Conservation (phyloP, 306 rosid species). For the Crataegus laevigata region DNA sequence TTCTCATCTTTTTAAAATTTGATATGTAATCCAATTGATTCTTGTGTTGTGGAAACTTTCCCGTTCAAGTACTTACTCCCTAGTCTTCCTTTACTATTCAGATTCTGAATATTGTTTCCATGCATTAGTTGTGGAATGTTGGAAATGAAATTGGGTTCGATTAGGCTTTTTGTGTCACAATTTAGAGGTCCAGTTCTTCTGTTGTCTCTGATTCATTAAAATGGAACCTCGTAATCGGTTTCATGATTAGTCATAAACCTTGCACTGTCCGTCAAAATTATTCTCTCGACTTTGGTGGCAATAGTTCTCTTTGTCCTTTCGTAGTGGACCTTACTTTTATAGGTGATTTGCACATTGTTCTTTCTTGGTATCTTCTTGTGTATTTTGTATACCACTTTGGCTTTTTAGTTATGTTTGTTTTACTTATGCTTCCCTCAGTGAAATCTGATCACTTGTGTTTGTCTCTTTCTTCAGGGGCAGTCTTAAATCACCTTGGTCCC, state of each 20-base stretch:
- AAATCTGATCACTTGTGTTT: not conserved
- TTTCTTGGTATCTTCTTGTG: not conserved
- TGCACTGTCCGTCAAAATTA: not conserved
- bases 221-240: too few species aligned
- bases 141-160: not conserved
- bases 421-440: not conserved
- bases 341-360: not conserved
- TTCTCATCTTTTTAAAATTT: not conserved
- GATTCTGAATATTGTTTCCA: not conserved
- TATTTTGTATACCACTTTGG: not conserved
- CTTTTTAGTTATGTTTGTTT: not conserved
- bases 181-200: not conserved
- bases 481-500: conserved; percentile 24
- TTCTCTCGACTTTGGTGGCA: not conserved
- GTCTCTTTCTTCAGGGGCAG: conserved; percentile 7
- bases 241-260: not conserved
- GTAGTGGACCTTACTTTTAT: not conserved
- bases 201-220: not conserved
- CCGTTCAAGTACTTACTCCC: not conserved
- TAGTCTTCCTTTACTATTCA: conserved; percentile 7
- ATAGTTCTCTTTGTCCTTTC: not conserved
- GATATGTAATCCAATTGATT: not conserved
- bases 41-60: not conserved
- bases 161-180: not conserved
- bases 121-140: not conserved